Evolutionary conservation across 768 basidiomycete genomes (phyloP), one percentile per base, ranked within the genome.

Genomic region (Floccularia luteovirens): DNA sequence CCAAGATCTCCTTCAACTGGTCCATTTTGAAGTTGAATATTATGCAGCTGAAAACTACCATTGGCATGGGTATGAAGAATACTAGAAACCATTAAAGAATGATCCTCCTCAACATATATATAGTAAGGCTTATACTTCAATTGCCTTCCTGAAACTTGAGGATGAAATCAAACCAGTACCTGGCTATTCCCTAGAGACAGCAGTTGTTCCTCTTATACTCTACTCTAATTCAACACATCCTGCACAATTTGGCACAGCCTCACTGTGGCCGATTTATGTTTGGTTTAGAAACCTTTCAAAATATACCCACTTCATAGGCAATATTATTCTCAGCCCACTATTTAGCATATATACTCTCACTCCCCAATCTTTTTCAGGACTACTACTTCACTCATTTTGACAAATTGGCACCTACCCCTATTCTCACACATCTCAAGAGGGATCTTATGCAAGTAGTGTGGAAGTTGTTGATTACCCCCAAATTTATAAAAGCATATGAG

Each of bases 211-310:
- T 0, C 35, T 57, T 3, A 55, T 60, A 55, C 49, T 60, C 21
- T 56, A 48, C 45, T 58, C 59, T 3, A 59, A 61, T 33, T 45
- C 57, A 0, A 61, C 59, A 5, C 51, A 57, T 36, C 48, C 55
- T 11, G 40, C 56, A 5, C 43, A 38, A 21, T 58, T 57, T 39
- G 55, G 55, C 4, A 53, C 34, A 34, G 46, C 54, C 3, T 31
- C 43, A 16, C 40, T 55, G 10, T 55, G 54, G 54, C 54, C 54
- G 10, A 31, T 54, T 8, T 64, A 63, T 31, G 20, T 56, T 3
- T 56, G 39, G 5, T 16, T 62, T 33, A 64, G 60, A 2, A 59
- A 59, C 37, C 45, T 51, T 12, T 63, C 64, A 0, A 70, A 69
- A 43, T 67, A 64, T 37, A 42, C 42, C 0, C 46, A 55, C 2